Conservation (phyloP, 805 yeast species). For the Candida taoyuanica region DNA sequence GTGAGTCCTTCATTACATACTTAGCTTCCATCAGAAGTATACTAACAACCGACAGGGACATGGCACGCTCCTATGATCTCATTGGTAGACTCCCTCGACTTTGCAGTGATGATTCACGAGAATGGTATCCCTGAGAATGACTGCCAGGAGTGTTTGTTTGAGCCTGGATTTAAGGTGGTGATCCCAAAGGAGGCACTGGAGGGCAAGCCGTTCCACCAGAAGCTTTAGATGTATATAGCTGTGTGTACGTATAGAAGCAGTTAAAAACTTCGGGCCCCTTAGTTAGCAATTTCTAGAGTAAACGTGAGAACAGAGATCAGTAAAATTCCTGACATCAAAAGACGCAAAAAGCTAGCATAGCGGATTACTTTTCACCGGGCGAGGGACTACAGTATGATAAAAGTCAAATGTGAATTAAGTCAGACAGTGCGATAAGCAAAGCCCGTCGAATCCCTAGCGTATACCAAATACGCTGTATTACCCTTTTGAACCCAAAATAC, state of each 20-base stretch:
- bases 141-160: conserved; percentile 72
- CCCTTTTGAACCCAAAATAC: conserved; percentile 2
- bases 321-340: too few relatives aligned
- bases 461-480: not conserved
- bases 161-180: conserved; percentile 46
- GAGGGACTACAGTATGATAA: too few relatives aligned
- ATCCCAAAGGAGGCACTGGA: conserved; percentile 9
- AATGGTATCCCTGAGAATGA: conserved; percentile 76
- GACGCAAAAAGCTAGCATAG: too few relatives aligned
- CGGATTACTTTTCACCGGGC: too few relatives aligned
- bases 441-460: not conserved
- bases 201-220: conserved; percentile 2
- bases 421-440: too few relatives aligned
- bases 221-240: conserved; percentile 2
- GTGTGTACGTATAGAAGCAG: too few relatives aligned
- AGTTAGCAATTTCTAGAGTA: too few relatives aligned
- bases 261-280: too few relatives aligned
- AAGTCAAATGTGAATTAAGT: too few relatives aligned
- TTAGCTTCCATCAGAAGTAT: too few relatives aligned
- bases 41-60: conserved; percentile 37
- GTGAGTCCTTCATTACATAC: conserved; percentile 18
- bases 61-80: conserved; percentile 99
- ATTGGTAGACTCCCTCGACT: conserved; percentile 62
- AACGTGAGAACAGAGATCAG: too few relatives aligned
- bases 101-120: conserved; percentile 85